Percentiles rank a stretch among this genome's conserved stretches.
Evolutionary conservation across 768 basidiomycete species (phyloP).

Genomic region (Sistotremastrum niveocremeum): DNA sequence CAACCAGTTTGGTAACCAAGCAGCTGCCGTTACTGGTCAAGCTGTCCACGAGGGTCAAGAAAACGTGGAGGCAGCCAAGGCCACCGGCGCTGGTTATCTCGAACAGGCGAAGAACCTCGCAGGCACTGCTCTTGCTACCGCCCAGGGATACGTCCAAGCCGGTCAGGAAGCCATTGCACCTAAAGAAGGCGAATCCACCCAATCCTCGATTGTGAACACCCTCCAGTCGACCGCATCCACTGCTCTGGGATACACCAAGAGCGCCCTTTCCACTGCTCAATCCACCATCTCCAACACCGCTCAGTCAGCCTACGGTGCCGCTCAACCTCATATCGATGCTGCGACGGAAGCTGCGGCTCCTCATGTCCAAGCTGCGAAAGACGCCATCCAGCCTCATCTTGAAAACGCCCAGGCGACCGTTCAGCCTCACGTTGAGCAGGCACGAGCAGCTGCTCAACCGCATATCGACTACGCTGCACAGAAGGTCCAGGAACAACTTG

Average conservation of each 20-base stretch:
- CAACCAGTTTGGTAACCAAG: too few species aligned
- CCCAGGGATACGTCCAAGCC: conserved; percentile 16
- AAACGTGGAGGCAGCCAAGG: conserved; percentile 34
- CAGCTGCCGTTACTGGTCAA: too few species aligned
- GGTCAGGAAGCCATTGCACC: conserved; percentile 1
- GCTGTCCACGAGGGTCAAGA: conserved; percentile 46
- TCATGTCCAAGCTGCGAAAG: conserved; percentile 14
- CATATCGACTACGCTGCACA: conserved; percentile 7
- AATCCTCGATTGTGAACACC: conserved; percentile 10
- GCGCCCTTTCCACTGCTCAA: conserved; percentile 18
- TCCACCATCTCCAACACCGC: conserved; percentile 10
- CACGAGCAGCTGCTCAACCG: conserved; percentile 10
- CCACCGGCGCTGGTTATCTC: conserved; percentile 33
- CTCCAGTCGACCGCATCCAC: conserved; percentile 21
- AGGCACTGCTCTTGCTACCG: conserved; percentile 27
- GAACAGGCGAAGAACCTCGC: conserved; percentile 42
- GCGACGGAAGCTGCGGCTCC: conserved; percentile 13
- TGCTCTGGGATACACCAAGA: conserved; percentile 19
- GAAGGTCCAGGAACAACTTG: neutral
- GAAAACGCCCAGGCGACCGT: conserved; percentile 25
- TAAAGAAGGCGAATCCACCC: neutral
- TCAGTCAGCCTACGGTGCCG: conserved; percentile 16
- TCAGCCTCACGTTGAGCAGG: conserved; percentile 22
- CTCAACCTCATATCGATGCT: conserved; percentile 17
- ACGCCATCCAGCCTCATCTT: conserved; percentile 23